Evolutionary conservation across 2,329 filamentous ascomycete genomes (phyloP), one percentile per base, ranked within the genome.

Genomic region (Cordyceps tenuipes): DNA sequence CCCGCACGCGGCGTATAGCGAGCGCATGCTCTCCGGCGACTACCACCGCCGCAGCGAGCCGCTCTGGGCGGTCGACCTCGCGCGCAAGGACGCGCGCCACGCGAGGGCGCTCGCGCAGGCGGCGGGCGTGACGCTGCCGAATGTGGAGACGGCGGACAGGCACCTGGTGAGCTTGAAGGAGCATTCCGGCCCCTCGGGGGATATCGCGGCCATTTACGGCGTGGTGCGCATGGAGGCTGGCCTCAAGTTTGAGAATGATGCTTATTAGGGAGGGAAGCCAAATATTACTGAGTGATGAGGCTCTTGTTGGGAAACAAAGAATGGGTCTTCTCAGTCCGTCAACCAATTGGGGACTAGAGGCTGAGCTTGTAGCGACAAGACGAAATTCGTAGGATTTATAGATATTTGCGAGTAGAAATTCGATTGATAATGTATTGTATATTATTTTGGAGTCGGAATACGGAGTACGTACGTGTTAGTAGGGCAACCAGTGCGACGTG

Each of bases 171-270:
- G 77, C 60, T 85, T 96, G 2, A 87, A 90, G 71, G 82, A 86
- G 61, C 79, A 91, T 55, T 68, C 67, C 52, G 90, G 90, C 0
- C 79, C 81, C 49, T 84, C 79, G 65, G 91, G 90, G 0, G 92
- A 96, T 72, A 83, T 96, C 70, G 87, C 89, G 2, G 87, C 83
- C 12, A 87, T 96, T 43, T 96, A 96, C 74, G 91, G 91, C 0
- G 87, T 87, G 2, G 85, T 89, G 59, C 82, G 91, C 67, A 77
- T 87, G 74, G 87, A 91, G 69, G 83, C 82, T 31, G 91, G 90
- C 0, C 72, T 96, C 66, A 80, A 84, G 59, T 96, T 86, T 73
- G 88, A 90, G 68, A 90, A 88, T 65, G 72, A 79, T 48, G 48
- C 26, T 1, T 62, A 49, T 12, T 8, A 21, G 3, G 5, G 39